A percentile compares a stretch with the other conserved stretches of the same genome.
Evolutionary conservation across 2,329 filamentous ascomycete species (phyloP).

Genomic region (Sporothrix pallida): DNA sequence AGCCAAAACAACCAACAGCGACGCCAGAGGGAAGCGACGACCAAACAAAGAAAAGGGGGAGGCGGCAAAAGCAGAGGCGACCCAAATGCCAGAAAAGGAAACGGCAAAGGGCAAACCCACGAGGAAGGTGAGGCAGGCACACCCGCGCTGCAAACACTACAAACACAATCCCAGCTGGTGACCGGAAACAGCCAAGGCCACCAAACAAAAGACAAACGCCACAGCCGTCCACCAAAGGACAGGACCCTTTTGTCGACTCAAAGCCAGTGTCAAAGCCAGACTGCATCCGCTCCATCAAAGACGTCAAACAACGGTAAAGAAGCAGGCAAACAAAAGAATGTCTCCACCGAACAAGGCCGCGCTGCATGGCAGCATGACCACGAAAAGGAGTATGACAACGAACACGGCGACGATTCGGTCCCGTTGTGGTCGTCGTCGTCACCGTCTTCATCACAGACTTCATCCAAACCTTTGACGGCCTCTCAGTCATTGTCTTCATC

Average conservation of each 20-base stretch:
- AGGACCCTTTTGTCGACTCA: neutral
- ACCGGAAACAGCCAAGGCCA: conserved; percentile 26
- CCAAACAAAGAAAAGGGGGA: conserved; percentile 7
- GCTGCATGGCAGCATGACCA: conserved; percentile 8
- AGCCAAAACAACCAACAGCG: neutral
- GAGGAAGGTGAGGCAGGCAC: conserved; percentile 10
- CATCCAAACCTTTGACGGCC: neutral
- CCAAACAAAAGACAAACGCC: neutral
- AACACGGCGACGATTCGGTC: neutral
- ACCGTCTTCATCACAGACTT: neutral
- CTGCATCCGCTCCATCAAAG: neutral
- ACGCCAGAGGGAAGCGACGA: neutral
- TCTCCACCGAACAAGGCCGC: neutral
- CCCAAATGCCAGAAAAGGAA: neutral
- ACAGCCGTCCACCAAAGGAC: conserved; percentile 5
- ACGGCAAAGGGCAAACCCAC: neutral
- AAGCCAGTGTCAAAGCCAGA: neutral
- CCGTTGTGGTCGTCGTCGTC: neutral
- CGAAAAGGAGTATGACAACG: neutral
- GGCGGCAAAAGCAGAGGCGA: conserved; percentile 7
- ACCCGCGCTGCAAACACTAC: neutral
- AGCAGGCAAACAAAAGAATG: neutral
- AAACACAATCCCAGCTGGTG: neutral
- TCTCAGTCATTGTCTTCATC: neutral
- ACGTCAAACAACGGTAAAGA: neutral